Base-by-base conservation (phyloP, 2,329 filamentous ascomycete genomes). In the Epichloe festucae region DNA sequence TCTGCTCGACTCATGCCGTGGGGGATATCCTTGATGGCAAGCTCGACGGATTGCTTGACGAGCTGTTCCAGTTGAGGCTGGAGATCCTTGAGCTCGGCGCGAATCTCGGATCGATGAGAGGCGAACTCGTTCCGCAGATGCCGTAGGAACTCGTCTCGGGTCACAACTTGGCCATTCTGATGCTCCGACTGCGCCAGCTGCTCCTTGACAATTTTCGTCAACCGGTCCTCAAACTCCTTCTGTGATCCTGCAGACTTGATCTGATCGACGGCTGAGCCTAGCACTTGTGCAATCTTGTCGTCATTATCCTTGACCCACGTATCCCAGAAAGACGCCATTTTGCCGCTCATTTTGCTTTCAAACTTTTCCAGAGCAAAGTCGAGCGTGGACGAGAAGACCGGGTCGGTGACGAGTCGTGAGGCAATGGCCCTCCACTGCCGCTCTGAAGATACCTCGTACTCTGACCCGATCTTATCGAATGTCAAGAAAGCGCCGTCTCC, bases 281-380 rank as follows among this genome's bases (percentile, higher is more conserved):
- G 54, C 35, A 63, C 56, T 41, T 62, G 54, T 1, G 60, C 52
- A 19, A 71, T 63, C 49, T 66, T 65, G 48, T 66, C 63, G 14
- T 74, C 62, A 60, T 82, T 82, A 17, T 70, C 70, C 41, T 65
- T 66, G 31, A 79, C 60, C 74, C 77, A 83, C 0, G 67, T 65
- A 19, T 73, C 67, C 77, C 78, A 82, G 4, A 69, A 65, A 39
- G 53, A 66, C 1, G 66, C 64, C 41, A 70, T 57, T 34, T 65
- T 65, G 5, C 56, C 53, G 46, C 67, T 58, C 3, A 70, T 23
- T 1, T 53, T 55, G 14, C 50, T 42, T 10, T 65, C 62, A 15
- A 62, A 55, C 3, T 57, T 57, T 1, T 64, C 59, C 1, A 63
- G 19, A 4, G 55, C 54, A 0, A 59, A 54, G 41, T 60, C 61